Percentiles rank a stretch among this genome's conserved stretches.
Evolutionary conservation across 2,329 filamentous ascomycete species (phyloP).

Genomic region (Curvularia eragrostidis): DNA sequence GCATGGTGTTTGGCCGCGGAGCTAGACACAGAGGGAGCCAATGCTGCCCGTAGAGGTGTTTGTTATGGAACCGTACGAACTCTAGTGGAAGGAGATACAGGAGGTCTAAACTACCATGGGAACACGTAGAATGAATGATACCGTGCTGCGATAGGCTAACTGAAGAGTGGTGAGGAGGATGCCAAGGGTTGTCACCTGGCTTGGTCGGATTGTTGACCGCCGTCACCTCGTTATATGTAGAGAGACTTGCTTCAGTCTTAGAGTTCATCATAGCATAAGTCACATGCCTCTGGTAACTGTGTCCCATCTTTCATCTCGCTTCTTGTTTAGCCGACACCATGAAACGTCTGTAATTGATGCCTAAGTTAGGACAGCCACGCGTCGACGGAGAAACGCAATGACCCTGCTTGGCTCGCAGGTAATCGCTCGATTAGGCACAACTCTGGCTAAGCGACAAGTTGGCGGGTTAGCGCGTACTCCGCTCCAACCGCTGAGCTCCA

Average conservation of each 20-base stretch:
- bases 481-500: not conserved
- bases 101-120: not conserved
- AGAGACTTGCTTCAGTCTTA: not conserved
- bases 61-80: not conserved
- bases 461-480: slow-evolving; percentile 13
- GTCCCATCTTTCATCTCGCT: too few relatives aligned
- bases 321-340: not conserved
- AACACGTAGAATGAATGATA: not conserved
- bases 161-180: not conserved
- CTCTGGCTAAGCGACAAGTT: slow-evolving; percentile 9
- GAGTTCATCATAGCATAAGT: not conserved
- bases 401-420: slow-evolving; percentile 17
- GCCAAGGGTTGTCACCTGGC: not conserved
- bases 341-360: not conserved
- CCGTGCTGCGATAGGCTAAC: not conserved
- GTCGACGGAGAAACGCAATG: not conserved
- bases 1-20: not conserved
- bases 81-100: not conserved
- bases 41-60: not conserved
- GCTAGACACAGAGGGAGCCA: not conserved
- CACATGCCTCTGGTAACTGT: too few relatives aligned
- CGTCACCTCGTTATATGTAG: not conserved
- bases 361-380: not conserved
- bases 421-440: slow-evolving; percentile 25
- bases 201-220: not conserved